A percentile compares a stretch with the other conserved stretches of the same genome.
Conservation (phyloP, 2,329 filamentous ascomycete genomes). For the Penicillium sp. region DNA sequence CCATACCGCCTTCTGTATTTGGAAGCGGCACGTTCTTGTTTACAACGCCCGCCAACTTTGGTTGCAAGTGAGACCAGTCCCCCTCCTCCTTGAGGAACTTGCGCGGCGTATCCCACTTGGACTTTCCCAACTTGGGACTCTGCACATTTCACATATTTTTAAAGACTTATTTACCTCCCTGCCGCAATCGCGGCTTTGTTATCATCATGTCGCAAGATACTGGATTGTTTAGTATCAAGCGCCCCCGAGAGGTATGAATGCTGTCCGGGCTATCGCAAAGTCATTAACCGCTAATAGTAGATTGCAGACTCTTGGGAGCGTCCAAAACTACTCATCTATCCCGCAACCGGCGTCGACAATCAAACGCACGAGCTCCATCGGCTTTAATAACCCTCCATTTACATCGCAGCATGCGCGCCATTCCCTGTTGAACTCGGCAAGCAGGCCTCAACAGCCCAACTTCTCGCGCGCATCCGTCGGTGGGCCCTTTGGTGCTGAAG, state of each 20-base stretch:
- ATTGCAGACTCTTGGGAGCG: slow-evolving; percentile 68
- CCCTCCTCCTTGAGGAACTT: slow-evolving; percentile 15
- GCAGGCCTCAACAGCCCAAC: slow-evolving; percentile 76
- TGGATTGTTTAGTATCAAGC: slow-evolving; percentile 84
- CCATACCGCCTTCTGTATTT: slow-evolving; percentile 29
- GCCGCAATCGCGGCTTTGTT: slow-evolving; percentile 28
- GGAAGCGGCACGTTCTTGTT: slow-evolving; percentile 33
- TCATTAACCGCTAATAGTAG: slow-evolving; percentile 16
- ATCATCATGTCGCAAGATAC: slow-evolving; percentile 75
- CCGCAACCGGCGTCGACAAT: slow-evolving; percentile 88
- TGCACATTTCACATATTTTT: neutral
- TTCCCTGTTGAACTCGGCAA: slow-evolving; percentile 81
- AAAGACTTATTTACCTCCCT: neutral
- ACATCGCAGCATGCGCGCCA: slow-evolving; percentile 72
- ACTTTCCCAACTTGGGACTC: slow-evolving; percentile 1
- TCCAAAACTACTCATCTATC: slow-evolving; percentile 77
- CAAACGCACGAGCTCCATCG: slow-evolving; percentile 82
- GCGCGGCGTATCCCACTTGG: slow-evolving; percentile 7
- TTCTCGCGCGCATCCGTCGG: slow-evolving; percentile 72
- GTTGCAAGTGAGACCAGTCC: slow-evolving; percentile 16
- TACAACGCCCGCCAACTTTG: slow-evolving; percentile 24
- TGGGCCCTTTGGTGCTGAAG: slow-evolving; percentile 72
- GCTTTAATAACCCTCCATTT: slow-evolving; percentile 58
- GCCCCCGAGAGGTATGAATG: slow-evolving; percentile 74
- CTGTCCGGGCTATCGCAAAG: slow-evolving; percentile 5